Evolutionary conservation across 495 filamentous ascomycete genomes (phyloP).

Genomic region (Penicillium taxi): DNA sequence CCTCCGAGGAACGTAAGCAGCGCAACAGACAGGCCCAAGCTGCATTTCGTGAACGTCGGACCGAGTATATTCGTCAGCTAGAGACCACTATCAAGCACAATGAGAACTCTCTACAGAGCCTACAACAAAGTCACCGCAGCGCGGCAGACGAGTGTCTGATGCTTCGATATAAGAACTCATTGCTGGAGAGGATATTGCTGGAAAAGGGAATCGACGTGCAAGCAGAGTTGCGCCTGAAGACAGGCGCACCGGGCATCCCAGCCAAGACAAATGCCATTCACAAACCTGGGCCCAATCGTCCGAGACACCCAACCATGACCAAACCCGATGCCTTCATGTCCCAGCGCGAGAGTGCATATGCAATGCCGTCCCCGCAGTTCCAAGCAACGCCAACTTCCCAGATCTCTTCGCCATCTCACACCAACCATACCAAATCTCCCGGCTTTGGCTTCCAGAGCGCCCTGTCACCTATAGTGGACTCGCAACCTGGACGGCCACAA

Average conservation of each 20-base stretch:
- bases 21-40: conserved; percentile 96
- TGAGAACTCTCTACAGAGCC: conserved; percentile 81
- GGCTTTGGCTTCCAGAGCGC: conserved; percentile 60
- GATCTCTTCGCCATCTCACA: conserved; percentile 62
- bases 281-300: conserved; percentile 29
- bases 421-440: conserved; percentile 63
- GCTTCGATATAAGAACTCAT: conserved; percentile 96
- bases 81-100: conserved; percentile 97
- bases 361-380: conserved; percentile 50
- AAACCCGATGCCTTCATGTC: conserved; percentile 57
- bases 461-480: conserved; percentile 62
- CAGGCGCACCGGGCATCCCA: conserved; percentile 57
- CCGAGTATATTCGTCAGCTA: conserved; percentile 98
- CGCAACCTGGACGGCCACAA: conserved; percentile 47
- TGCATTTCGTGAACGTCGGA: conserved; percentile 90
- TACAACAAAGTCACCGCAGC: conserved; percentile 88
- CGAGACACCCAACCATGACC: conserved; percentile 56
- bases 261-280: conserved; percentile 50
- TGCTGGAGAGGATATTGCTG: conserved; percentile 87
- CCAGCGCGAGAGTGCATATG: conserved; percentile 43
- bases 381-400: conserved; percentile 81
- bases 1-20: conserved; percentile 96
- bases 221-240: conserved; percentile 85
- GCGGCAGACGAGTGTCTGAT: conserved; percentile 97
- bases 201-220: conserved; percentile 99